Evolutionary conservation across 1,284 basidiomycete genomes (phyloP).

Genomic region (Tilletia setariae): DNA sequence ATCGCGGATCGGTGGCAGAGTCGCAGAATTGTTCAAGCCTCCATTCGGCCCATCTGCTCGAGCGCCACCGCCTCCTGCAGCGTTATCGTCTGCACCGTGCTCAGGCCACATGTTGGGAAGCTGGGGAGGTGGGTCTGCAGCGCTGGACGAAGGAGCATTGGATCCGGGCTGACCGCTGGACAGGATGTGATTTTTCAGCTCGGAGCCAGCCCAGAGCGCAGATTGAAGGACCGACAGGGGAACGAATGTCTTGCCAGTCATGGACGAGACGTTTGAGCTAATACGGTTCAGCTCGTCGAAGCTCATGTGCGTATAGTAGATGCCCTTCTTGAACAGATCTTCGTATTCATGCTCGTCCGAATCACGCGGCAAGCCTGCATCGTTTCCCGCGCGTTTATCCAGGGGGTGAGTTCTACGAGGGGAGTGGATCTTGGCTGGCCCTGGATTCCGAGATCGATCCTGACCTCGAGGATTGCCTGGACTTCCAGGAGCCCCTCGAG

Average conservation of each 20-base stretch:
- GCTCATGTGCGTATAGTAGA: constrained; percentile 83
- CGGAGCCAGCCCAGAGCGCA: constrained; percentile 41
- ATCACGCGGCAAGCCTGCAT: constrained; percentile 20
- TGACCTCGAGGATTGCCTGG: neutral
- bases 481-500: neutral
- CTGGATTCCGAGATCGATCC: neutral
- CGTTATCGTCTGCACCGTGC: neutral
- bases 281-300: constrained; percentile 38
- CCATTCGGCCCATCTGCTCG: neutral
- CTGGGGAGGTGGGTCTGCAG: constrained; percentile 8
- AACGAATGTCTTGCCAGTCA: constrained; percentile 29
- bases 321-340: constrained; percentile 72
- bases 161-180: constrained; percentile 17
- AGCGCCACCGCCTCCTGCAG: neutral
- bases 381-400: neutral
- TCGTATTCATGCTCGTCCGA: constrained; percentile 45
- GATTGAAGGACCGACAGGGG: constrained; percentile 38
- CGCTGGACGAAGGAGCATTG: neutral
- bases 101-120: constrained; percentile 15
- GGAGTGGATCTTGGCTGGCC: neutral
- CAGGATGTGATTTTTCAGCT: constrained; percentile 37
- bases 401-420: neutral
- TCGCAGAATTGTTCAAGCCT: constrained; percentile 8
- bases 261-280: constrained; percentile 28
- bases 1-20: constrained; percentile 18